Evolutionary conservation across 768 basidiomycete genomes (phyloP).

Genomic region (Mycena venus): DNA sequence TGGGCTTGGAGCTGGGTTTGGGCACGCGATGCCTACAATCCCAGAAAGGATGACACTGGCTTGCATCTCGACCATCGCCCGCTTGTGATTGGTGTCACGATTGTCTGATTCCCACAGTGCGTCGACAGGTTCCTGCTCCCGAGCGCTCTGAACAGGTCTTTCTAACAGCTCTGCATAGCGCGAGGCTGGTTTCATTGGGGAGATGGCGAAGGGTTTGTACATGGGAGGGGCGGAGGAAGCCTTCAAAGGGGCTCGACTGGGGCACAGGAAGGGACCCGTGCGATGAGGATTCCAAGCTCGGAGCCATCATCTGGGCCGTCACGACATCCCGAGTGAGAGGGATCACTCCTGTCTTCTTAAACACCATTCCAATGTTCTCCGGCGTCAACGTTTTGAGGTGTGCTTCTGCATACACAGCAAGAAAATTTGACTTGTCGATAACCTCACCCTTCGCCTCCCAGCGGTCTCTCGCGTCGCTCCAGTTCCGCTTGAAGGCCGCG

Average conservation of each 20-base stretch:
- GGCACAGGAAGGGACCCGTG: neutral
- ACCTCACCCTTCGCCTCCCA: slow-evolving; percentile 15
- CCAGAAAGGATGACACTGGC: neutral
- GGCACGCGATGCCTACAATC: neutral
- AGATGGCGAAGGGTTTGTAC: neutral
- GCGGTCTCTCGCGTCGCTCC: slow-evolving; percentile 33
- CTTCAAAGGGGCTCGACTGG: slow-evolving; percentile 6
- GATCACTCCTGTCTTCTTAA: slow-evolving; percentile 45
- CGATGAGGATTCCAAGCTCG: slow-evolving; percentile 20
- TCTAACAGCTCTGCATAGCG: neutral
- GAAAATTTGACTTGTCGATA: slow-evolving; percentile 44
- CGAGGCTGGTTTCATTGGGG: neutral
- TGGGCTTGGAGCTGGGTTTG: neutral
- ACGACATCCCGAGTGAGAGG: slow-evolving; percentile 43
- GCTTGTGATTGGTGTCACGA: neutral
- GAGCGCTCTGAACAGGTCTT: no score
- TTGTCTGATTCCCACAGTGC: neutral
- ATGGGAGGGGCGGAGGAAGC: neutral
- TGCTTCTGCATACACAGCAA: slow-evolving; percentile 42
- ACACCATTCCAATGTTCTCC: slow-evolving; percentile 42
- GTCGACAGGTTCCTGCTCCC: neutral
- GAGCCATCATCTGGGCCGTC: slow-evolving; percentile 40
- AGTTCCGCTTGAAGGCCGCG: slow-evolving; percentile 35
- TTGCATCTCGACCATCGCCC: neutral
- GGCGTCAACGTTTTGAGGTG: slow-evolving; percentile 38